Conservation (phyloP, 2,329 filamentous ascomycete genomes). For the Raffaelea albimanens region DNA sequence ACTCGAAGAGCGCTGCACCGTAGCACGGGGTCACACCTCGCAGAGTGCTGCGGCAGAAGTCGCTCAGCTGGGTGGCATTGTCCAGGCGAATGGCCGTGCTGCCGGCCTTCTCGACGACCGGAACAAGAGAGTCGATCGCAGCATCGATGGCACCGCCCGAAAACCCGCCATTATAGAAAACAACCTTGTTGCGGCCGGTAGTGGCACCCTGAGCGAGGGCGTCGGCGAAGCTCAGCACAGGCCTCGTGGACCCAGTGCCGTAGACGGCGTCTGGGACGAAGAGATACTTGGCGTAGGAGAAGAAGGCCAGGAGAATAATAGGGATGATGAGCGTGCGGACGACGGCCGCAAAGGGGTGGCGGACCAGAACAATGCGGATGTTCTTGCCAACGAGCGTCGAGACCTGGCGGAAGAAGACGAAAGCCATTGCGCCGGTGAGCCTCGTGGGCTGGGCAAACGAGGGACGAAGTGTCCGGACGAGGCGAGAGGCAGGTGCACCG, state of each 20-base stretch:
- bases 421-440: slow-evolving; percentile 1
- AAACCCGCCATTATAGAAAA: slow-evolving; percentile 69
- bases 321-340: slow-evolving; percentile 52
- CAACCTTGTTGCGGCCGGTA: slow-evolving; percentile 55
- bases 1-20: slow-evolving; percentile 62
- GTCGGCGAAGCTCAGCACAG: slow-evolving; percentile 54
- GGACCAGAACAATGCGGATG: slow-evolving; percentile 45
- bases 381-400: slow-evolving; percentile 56
- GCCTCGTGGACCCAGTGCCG: slow-evolving; percentile 56
- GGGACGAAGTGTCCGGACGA: too few species aligned
- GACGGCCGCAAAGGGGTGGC: slow-evolving; percentile 41
- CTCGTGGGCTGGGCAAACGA: too few species aligned
- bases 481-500: too few species aligned
- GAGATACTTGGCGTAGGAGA: slow-evolving; percentile 69
- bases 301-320: slow-evolving; percentile 46
- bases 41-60: slow-evolving; percentile 47
- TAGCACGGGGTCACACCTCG: slow-evolving; percentile 62
- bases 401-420: slow-evolving; percentile 34
- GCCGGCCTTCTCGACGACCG: slow-evolving; percentile 45
- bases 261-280: slow-evolving; percentile 69
- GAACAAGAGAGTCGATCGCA: slow-evolving; percentile 55
- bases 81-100: slow-evolving; percentile 27
- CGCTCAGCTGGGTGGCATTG: slow-evolving; percentile 19
- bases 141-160: slow-evolving; percentile 60
- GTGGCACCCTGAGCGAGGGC: slow-evolving; percentile 49